Evolutionary conservation across 768 basidiomycete genomes (phyloP).

Genomic region (Boletus subparvulus): DNA sequence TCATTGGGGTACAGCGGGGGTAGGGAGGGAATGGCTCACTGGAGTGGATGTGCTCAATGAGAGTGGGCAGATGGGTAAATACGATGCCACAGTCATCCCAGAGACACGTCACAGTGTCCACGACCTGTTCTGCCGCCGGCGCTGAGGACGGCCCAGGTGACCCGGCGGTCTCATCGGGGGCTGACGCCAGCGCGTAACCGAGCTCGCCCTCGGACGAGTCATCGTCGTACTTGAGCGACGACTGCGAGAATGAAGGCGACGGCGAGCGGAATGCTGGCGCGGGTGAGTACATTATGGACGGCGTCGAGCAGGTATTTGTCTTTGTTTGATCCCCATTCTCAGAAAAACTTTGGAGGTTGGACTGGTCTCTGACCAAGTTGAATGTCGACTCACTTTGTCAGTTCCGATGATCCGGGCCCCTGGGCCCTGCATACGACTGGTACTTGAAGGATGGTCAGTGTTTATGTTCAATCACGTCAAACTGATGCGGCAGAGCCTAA

Average conservation of each 20-base stretch:
- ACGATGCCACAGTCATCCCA: constrained; percentile 81
- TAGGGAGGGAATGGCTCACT: constrained; percentile 45
- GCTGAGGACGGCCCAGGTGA: constrained; percentile 26
- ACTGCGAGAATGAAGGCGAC: constrained; percentile 40
- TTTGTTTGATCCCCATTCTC: constrained; percentile 12
- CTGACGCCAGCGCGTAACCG: constrained; percentile 9
- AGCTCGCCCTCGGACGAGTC: constrained; percentile 28
- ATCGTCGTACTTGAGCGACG: constrained; percentile 28
- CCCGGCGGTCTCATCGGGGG: constrained; percentile 14
- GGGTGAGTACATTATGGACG: constrained; percentile 35
- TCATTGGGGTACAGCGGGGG: background rate
- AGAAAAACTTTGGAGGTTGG: too few relatives aligned
- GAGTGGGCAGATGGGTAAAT: constrained; percentile 69
- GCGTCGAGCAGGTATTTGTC: constrained; percentile 21
- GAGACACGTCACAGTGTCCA: constrained; percentile 70
- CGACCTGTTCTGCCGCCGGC: constrained; percentile 22
- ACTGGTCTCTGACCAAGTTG: too few relatives aligned
- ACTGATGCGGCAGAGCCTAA: too few relatives aligned
- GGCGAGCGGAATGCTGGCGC: constrained; percentile 41
- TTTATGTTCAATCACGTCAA: background rate
- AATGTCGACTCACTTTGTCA: background rate
- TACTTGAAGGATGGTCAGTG: background rate
- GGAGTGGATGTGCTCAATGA: constrained; percentile 82
- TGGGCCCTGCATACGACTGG: background rate
- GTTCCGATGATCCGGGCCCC: too few relatives aligned